Percentiles rank a stretch among this genome's conserved stretches.
phyloP scores from a whole-genome alignment of 768 basidiomycete genomes.

The Inosperma sp. region DNA sequence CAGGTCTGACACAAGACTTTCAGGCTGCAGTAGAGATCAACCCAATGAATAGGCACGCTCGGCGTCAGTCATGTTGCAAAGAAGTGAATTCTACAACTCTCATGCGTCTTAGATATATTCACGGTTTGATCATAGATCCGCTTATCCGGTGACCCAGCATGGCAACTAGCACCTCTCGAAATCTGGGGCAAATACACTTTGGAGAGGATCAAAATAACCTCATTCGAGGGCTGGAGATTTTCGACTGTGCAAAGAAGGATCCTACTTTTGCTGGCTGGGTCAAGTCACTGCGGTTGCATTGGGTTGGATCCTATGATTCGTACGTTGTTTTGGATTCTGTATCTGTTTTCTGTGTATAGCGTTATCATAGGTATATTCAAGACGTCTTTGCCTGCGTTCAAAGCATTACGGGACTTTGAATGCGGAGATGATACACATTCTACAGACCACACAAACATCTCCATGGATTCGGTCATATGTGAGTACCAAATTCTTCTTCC shows the following conservation, averaged over 20 bases:
- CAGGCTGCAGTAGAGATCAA: too few species aligned
- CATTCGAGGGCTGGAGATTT: conserved; percentile 60
- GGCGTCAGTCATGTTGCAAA: too few species aligned
- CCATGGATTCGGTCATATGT: too few species aligned
- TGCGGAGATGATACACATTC: too few species aligned
- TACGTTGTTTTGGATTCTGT: conserved; percentile 13
- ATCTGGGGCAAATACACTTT: conserved; percentile 69
- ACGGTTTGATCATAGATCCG: too few species aligned
- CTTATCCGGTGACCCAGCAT: conserved; percentile 51
- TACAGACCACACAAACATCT: too few species aligned
- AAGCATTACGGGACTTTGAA: too few species aligned
- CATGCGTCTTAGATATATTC: too few species aligned
- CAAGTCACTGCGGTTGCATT: conserved; percentile 57
- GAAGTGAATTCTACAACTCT: too few species aligned
- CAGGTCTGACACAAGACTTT: not conserved
- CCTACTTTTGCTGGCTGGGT: conserved; percentile 55
- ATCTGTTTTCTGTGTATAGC: not conserved
- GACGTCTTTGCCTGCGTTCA: too few species aligned
- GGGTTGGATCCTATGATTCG: conserved; percentile 60
- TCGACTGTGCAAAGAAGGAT: conserved; percentile 63
- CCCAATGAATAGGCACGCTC: too few species aligned
- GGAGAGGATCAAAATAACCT: conserved; percentile 63
- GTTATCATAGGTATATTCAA: conserved; percentile 51
- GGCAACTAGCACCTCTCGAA: conserved; percentile 59
- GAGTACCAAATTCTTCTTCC: too few species aligned